phyloP scores from a whole-genome alignment of 1,284 basidiomycete genomes.

The Moesziomyces aphidis region DNA sequence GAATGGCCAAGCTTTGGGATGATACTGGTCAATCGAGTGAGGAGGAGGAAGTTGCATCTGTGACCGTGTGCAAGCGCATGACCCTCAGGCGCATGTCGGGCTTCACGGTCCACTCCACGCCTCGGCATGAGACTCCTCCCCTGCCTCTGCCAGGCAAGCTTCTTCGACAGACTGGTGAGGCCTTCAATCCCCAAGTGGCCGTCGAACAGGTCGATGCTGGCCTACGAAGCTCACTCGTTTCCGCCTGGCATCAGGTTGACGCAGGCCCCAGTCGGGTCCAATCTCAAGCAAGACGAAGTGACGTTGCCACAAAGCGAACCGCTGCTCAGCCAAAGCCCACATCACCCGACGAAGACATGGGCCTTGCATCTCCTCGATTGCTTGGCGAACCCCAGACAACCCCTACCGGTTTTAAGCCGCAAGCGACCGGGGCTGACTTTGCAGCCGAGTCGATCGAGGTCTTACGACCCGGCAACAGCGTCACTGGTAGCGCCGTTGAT shows the following conservation, averaged over 20 bases:
- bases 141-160: conserved; percentile 9
- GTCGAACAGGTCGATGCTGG: too few species aligned
- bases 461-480: not conserved
- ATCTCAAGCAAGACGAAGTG: not conserved
- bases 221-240: not conserved
- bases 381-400: too few species aligned
- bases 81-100: conserved; percentile 21
- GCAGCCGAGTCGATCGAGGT: not conserved
- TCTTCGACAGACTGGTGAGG: not conserved
- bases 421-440: too few species aligned
- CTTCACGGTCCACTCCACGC: conserved; percentile 8
- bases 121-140: not conserved
- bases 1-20: conserved; percentile 13
- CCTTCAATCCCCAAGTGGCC: not conserved
- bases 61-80: conserved; percentile 15
- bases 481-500: not conserved
- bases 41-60: conserved; percentile 26
- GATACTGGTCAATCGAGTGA: conserved; percentile 4
- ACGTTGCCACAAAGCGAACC: not conserved
- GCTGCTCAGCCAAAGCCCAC: not conserved
- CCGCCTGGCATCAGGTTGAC: not conserved
- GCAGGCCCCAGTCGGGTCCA: too few species aligned
- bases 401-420: too few species aligned
- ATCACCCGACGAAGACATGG: not conserved
- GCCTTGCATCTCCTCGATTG: not conserved